phyloP scores from a whole-genome alignment of 1,139 yeast genomes.

The Scheffersomyces cryptocercus region DNA sequence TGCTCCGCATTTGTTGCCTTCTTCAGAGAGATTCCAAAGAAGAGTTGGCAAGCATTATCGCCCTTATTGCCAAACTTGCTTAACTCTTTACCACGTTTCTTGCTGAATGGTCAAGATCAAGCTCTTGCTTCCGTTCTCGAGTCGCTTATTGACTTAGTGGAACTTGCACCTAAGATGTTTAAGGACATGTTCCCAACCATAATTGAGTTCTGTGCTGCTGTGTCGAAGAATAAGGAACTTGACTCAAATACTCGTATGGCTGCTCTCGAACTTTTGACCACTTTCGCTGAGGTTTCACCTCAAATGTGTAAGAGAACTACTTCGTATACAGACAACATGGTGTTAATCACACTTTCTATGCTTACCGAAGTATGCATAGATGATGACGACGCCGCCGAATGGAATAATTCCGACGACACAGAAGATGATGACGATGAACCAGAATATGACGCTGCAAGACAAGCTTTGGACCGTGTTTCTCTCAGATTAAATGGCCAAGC shows the following conservation, averaged over 20 bases:
- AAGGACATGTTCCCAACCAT: conserved; percentile 85
- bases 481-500: conserved; percentile 81
- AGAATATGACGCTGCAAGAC: conserved; percentile 90
- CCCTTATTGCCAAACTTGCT: conserved; percentile 80
- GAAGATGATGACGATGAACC: conserved; percentile 85
- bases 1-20: conserved; percentile 91
- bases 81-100: conserved; percentile 82
- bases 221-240: conserved; percentile 76
- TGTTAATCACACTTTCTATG: conserved; percentile 74
- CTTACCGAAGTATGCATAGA: conserved; percentile 92
- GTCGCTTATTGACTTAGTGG: conserved; percentile 85
- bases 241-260: conserved; percentile 81
- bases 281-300: conserved; percentile 92
- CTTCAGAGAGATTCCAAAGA: conserved; percentile 78
- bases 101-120: conserved; percentile 73
- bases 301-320: conserved; percentile 88
- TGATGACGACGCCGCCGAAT: conserved; percentile 88
- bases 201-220: conserved; percentile 79
- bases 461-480: conserved; percentile 86
- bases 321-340: conserved; percentile 69
- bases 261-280: conserved; percentile 83
- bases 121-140: conserved; percentile 88
- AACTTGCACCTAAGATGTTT: conserved; percentile 92
- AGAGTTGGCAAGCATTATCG: conserved; percentile 73
- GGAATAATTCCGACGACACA: conserved; percentile 75